Conservation (phyloP, 768 basidiomycete species). For the Auricularia sp. region DNA sequence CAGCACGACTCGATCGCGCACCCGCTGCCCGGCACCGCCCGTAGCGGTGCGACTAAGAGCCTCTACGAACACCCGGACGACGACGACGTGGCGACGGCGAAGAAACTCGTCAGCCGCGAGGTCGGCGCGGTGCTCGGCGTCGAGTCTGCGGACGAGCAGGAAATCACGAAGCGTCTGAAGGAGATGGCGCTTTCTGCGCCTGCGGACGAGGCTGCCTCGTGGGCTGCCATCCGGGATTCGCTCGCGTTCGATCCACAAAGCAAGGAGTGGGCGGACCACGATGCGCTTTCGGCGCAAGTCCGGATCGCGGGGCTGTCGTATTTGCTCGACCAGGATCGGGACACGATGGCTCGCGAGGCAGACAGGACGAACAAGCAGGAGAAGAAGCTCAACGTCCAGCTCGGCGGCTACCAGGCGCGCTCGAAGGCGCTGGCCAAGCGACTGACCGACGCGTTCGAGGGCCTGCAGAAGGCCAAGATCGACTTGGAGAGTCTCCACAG, state of each 20-base stretch:
- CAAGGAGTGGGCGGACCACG: conserved; percentile 58
- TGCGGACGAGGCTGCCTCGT: conserved; percentile 47
- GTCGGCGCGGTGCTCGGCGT: conserved; percentile 74
- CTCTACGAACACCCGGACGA: conserved; percentile 69
- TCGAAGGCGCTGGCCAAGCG: conserved; percentile 55
- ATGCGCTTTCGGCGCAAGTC: conserved; percentile 43
- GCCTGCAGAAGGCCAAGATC: conserved; percentile 51
- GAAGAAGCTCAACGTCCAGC: conserved; percentile 76
- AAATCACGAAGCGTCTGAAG: conserved; percentile 19
- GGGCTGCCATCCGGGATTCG: conserved; percentile 57
- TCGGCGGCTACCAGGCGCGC: conserved; percentile 87
- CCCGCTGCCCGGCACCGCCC: conserved; percentile 79
- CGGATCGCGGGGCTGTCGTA: conserved; percentile 54
- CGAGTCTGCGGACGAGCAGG: conserved; percentile 64
- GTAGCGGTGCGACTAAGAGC: conserved; percentile 62
- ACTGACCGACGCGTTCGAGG: conserved; percentile 56
- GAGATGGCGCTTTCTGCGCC: conserved; percentile 7
- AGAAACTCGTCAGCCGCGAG: conserved; percentile 63
- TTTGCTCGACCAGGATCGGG: conserved; percentile 52
- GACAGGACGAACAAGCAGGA: conserved; percentile 74
- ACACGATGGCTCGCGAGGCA: conserved; percentile 70
- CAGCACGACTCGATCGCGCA: conserved; percentile 81
- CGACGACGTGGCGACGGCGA: conserved; percentile 59
- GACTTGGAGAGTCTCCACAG: conserved; percentile 74
- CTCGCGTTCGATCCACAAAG: conserved; percentile 51